Conservation (phyloP, 768 basidiomycete genomes). For the Russula brevipes region DNA sequence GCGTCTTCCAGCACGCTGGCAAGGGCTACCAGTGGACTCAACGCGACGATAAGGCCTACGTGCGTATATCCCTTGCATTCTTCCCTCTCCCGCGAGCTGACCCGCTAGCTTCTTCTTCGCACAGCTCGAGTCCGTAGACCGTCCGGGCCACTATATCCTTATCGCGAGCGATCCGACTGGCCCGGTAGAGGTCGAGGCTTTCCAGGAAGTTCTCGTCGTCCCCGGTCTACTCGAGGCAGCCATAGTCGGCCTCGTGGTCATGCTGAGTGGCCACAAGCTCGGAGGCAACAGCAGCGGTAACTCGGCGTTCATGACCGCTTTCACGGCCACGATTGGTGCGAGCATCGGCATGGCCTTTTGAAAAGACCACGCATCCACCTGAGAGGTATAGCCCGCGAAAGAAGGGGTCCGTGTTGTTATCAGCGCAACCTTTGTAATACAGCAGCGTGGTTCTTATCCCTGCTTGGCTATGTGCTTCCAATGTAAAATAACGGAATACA, state of each 20-base stretch:
- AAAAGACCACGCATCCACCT: too few relatives aligned
- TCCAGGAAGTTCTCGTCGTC: slow-evolving; percentile 7
- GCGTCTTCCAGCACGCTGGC: neutral
- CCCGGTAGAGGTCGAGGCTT: slow-evolving; percentile 9
- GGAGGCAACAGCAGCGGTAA: too few relatives aligned
- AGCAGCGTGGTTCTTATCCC: too few relatives aligned
- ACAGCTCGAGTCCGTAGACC: neutral
- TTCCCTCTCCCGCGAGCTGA: neutral
- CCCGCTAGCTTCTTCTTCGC: neutral
- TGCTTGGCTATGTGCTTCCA: too few relatives aligned
- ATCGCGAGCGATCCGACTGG: slow-evolving; percentile 4
- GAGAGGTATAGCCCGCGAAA: too few relatives aligned
- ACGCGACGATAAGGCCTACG: neutral
- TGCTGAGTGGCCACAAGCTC: slow-evolving; percentile 23
- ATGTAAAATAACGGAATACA: too few relatives aligned
- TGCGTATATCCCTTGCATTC: neutral
- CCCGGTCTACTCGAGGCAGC: slow-evolving; percentile 18
- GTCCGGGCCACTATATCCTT: neutral
- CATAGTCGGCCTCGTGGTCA: slow-evolving; percentile 24
- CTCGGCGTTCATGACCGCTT: too few relatives aligned
- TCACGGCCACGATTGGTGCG: too few relatives aligned
- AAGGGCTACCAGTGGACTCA: neutral
- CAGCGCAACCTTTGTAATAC: too few relatives aligned
- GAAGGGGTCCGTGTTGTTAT: too few relatives aligned
- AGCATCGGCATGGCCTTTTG: too few relatives aligned